phyloP scores from a whole-genome alignment of 2,329 filamentous ascomycete genomes.

The Exophiala alcalophila region DNA sequence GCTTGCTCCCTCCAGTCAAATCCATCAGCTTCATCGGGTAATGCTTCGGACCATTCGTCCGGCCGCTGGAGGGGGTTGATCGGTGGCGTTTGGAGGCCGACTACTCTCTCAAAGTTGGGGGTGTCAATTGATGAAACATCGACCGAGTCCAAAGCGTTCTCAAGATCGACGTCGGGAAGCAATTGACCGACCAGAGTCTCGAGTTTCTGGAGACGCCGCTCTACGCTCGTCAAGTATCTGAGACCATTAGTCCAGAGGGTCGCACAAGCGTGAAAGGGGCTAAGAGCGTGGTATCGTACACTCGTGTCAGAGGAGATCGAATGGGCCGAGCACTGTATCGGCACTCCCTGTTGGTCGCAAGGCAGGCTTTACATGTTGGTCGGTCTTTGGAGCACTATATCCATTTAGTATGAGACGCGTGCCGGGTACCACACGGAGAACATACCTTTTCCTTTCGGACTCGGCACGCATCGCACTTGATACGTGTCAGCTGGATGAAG shows the following conservation, averaged over 20 bases:
- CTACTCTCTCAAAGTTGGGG: not conserved
- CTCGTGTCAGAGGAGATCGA: slow-evolving; percentile 1
- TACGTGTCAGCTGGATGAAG: not conserved
- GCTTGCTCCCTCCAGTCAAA: slow-evolving; percentile 3
- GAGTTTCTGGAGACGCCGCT: slow-evolving; percentile 1
- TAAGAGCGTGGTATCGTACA: too few species aligned
- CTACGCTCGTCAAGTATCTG: slow-evolving; percentile 3
- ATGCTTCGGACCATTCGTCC: slow-evolving; percentile 1
- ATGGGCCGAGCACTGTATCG: slow-evolving; percentile 1
- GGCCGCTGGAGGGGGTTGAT: not conserved
- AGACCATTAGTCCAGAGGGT: not conserved
- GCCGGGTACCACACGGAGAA: not conserved
- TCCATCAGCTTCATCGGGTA: slow-evolving; percentile 3
- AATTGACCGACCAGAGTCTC: slow-evolving; percentile 1
- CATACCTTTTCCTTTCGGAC: slow-evolving; percentile 2
- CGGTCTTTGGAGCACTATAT: slow-evolving; percentile 1
- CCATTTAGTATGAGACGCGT: not conserved
- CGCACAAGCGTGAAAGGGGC: too few species aligned
- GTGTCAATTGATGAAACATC: not conserved
- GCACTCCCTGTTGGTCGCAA: slow-evolving; percentile 1
- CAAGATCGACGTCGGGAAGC: slow-evolving; percentile 1
- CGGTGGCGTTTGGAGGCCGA: not conserved
- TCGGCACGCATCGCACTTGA: slow-evolving; percentile 2
- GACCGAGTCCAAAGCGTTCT: not conserved
- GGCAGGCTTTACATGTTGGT: not conserved